Conservation (phyloP, 2,329 filamentous ascomycete genomes). For the Aureobasidium sp. region DNA sequence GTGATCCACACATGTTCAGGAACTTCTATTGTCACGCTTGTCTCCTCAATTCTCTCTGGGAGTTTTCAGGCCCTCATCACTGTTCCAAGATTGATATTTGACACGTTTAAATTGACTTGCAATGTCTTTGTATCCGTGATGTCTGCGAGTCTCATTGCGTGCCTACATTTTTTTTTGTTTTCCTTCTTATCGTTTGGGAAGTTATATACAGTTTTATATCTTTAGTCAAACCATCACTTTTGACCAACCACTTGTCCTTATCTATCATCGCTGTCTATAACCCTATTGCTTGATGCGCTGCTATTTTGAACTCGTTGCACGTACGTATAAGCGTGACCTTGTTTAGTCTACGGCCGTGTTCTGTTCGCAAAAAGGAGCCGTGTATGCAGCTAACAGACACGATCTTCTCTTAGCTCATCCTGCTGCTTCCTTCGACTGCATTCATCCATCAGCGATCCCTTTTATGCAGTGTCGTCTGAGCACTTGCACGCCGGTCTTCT, state of each 20-base stretch:
- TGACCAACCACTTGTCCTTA: not conserved
- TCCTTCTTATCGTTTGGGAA: no score
- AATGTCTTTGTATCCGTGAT: conserved; percentile 5
- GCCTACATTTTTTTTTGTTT: not conserved
- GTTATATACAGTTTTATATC: no score
- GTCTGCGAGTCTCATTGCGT: conserved; percentile 13
- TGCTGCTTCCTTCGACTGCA: not conserved
- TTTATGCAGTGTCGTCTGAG: not conserved
- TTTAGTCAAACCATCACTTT: not conserved
- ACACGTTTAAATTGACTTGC: conserved; percentile 12
- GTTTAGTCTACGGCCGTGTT: not conserved
- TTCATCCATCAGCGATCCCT: not conserved
- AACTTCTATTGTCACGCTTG: conserved; percentile 14
- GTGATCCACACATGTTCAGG: not conserved
- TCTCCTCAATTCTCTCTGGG: not conserved
- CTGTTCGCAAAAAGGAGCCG: not conserved
- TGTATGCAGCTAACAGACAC: not conserved
- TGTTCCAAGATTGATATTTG: conserved; percentile 8
- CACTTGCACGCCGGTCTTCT: not conserved
- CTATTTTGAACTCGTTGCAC: not conserved
- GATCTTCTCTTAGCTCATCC: not conserved
- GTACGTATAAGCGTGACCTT: not conserved
- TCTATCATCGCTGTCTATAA: not conserved
- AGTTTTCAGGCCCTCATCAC: conserved; percentile 10
- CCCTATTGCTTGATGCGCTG: not conserved